Conservation (phyloP, 1,284 basidiomycete species). For the Trametes polyzona region DNA sequence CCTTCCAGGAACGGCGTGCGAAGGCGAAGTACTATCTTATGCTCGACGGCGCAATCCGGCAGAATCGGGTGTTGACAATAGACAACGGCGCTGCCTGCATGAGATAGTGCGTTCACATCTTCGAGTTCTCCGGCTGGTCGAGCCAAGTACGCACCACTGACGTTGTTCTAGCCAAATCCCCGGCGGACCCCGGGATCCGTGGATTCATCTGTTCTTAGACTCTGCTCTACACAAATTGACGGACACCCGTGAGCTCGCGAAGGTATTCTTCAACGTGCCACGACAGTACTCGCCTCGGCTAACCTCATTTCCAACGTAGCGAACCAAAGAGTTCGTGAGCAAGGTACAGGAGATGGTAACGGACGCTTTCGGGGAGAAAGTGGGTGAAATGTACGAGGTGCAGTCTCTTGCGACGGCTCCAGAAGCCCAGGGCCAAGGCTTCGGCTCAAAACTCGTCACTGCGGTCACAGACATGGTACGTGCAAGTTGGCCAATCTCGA, state of each 20-base stretch:
- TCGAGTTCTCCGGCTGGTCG: not conserved
- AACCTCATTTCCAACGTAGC: not conserved
- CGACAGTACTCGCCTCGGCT: not conserved
- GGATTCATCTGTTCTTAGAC: not conserved
- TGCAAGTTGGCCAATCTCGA: not conserved
- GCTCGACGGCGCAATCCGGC: conserved; percentile 8
- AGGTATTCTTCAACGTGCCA: not conserved
- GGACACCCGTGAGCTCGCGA: not conserved
- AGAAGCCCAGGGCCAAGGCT: conserved; percentile 15
- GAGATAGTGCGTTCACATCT: conserved; percentile 19
- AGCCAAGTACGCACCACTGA: not conserved
- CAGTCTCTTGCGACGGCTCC: conserved; percentile 12
- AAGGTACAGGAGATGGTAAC: not conserved
- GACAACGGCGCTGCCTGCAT: conserved; percentile 6
- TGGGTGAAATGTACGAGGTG: conserved; percentile 16
- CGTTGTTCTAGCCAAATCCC: not conserved
- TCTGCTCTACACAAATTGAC: not conserved
- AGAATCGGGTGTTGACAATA: conserved; percentile 9
- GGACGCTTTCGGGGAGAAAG: conserved; percentile 18
- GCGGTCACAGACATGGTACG: conserved; percentile 11
- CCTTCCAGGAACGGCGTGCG: conserved; percentile 1
- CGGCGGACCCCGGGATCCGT: not conserved
- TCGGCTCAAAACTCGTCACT: conserved; percentile 14
- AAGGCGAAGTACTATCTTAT: not conserved
- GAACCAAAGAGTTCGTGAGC: not conserved